Base-by-base conservation (phyloP, 1,284 basidiomycete species). In the Inonotus obliquus region DNA sequence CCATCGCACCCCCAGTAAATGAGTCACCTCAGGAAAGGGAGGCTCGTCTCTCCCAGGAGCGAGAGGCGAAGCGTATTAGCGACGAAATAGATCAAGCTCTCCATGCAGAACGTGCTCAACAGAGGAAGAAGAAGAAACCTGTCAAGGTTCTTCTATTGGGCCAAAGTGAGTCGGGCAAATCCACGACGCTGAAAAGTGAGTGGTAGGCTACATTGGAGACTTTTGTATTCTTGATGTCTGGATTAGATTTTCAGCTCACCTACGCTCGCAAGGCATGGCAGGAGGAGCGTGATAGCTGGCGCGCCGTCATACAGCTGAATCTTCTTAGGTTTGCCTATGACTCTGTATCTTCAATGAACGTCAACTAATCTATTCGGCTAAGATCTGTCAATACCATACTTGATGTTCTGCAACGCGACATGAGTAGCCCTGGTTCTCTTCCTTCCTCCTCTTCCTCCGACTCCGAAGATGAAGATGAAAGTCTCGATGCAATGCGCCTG, bases 251-350 rank as follows among this genome's bases (percentile, higher is more conserved):
- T 67, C 89, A 91, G 70, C 77, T 89, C 19, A 71, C 91, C 7
- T 91, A 91, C 70, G 89, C 88, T 0, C 89, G 88, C 0, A 85
- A 83, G 17, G 86, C 87, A 0, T 91, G 91, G 69, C 81, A 83
- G 11, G 84, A 85, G 67, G 88, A 91, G 67, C 84, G 88, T 38
- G 76, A 86, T 27, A 76, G 87, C 57, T 92, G 89, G 90, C 85
- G 90, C 48, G 79, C 86, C 3, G 83, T 92, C 58, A 87, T 92
- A 64, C 90, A 91, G 68, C 81, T 92, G 65, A 92, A 92, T 71
- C 77, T 92, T 65, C 83, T 90, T 53, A 86, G 87, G 56, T 90
- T 87, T 21, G 79, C 91, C 60, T 84, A 84, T 51, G 82, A 80
- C 57, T 89, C 91, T 68, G 80, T 90, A 64, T 86, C 89, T 60